phyloP scores from a whole-genome alignment of 352 stramenopile species.

The Pythium vanterpoolii region DNA sequence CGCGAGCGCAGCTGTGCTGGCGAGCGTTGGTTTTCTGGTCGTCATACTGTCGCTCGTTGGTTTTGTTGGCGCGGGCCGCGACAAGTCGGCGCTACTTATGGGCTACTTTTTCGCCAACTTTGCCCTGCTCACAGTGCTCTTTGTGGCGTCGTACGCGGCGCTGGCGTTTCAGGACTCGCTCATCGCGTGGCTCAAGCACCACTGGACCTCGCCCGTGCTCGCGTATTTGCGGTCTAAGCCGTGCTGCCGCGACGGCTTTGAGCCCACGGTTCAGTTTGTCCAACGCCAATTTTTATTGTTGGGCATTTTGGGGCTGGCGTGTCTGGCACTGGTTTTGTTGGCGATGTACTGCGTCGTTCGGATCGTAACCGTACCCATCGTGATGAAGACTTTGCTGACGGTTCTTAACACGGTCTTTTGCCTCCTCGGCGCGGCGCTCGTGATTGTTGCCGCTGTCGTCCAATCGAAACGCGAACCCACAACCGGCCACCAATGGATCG shows the following conservation, averaged over 20 bases:
- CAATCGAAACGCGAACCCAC: constrained; percentile 66
- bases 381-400: constrained; percentile 82
- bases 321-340: constrained; percentile 44
- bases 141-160: constrained; percentile 57
- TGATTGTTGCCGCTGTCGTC: constrained; percentile 52
- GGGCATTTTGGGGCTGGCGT: constrained; percentile 41
- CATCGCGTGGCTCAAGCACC: constrained; percentile 71
- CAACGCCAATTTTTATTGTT: constrained; percentile 44
- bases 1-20: constrained; percentile 46
- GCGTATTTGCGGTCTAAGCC: constrained; percentile 35
- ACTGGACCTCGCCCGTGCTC: constrained; percentile 54
- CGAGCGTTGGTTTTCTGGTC: constrained; percentile 38
- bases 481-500: constrained; percentile 72
- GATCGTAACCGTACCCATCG: constrained; percentile 83
- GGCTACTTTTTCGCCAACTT: constrained; percentile 80
- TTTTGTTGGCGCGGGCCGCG: constrained; percentile 55
- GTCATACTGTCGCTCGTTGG: constrained; percentile 56
- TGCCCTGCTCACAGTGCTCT: constrained; percentile 51
- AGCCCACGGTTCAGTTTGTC: constrained; percentile 43
- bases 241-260: constrained; percentile 58
- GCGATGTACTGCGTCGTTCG: constrained; percentile 78
- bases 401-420: constrained; percentile 76
- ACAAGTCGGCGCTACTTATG: constrained; percentile 68
- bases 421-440: constrained; percentile 48
- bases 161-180: constrained; percentile 68